Evolutionary conservation across 2,329 filamentous ascomycete species (phyloP), one percentile per base, ranked within the genome.

Genomic region (Emergomyces pasteurianus): DNA sequence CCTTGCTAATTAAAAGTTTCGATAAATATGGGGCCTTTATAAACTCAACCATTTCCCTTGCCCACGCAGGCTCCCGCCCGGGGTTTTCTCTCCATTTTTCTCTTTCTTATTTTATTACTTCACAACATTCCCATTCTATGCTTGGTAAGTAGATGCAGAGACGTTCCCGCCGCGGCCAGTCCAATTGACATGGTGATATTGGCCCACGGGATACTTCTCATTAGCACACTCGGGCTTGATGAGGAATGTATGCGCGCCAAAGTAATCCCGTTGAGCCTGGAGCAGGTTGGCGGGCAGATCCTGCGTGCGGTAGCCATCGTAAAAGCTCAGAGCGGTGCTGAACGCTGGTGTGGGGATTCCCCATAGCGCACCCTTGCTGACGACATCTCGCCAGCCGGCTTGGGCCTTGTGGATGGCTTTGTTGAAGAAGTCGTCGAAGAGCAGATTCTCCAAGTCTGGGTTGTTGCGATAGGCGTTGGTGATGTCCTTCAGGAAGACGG

Each of bases 371-470:
- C 89, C 84, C 86, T 95, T 95, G 80, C 88, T 83, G 69, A 99
- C 88, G 67, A 95, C 87, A 74, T 91, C 86, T 82, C 89, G 86
- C 91, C 91, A 96, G 74, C 91, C 91, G 63, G 83, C 83, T 83
- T 99, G 94, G 63, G 94, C 94, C 74, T 87, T 89, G 86, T 96
- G 88, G 79, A 99, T 99, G 71, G 94, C 94, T 81, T 94, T 90
- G 85, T 95, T 96, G 89, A 99, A 99, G 87, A 99, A 99, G 77
- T 95, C 89, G 77, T 96, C 90, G 79, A 97, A 99, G 70, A 99
- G 85, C 70, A 99, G 81, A 85, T 99, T 99, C 86, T 96, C 88
- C 67, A 99, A 88, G 67, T 96, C 88, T 67, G 90, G 89, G 83
- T 96, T 86, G 69, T 84, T 86, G 80, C 92, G 92, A 86, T 96